Base-by-base conservation (phyloP, 495 filamentous ascomycete species). In the Entonaema liquescens region DNA sequence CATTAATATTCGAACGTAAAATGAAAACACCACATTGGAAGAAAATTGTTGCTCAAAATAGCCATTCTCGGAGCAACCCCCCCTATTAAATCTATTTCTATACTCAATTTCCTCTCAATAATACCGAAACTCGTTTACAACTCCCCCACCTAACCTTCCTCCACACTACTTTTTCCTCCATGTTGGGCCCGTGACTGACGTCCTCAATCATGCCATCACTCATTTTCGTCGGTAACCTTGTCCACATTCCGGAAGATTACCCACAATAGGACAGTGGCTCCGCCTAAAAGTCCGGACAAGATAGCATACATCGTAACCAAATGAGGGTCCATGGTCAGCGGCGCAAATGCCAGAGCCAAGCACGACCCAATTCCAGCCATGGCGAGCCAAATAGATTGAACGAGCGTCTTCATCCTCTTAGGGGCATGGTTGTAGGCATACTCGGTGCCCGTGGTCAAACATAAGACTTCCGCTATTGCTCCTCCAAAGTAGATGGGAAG, bases 381-480 rank as follows among this genome's bases (percentile, higher is more conserved):
- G 6, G 83, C 68, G 66, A 80, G 82, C 52, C 42, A 53, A 17
- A 71, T 42, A 21, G 68, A 58, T 36, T 71, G 57, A 13, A 83
- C 77, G 17, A 84, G 65, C 0, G 79, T 78, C 63, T 85, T 81
- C 68, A 80, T 82, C 5, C 69, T 70, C 13, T 70, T 70, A 1
- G 82, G 80, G 0, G 82, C 78, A 57, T 84, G 76, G 63, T 79
- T 79, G 53, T 84, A 84, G 1, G 81, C 89, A 52, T 91, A 92
- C 71, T 87, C 85, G 42, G 75, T 76, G 9, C 78, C 78, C 1
- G 82, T 79, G 36, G 80, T 77, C 21, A 79, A 68, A 17, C 77
- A 79, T 11, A 84, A 79, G n/a, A 83, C 81, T 61, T 84, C 82
- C 0, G 71, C 77, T 11, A 83, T 38, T 0, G 79, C 82, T 15